A percentile compares a stretch with the other conserved stretches of the same genome.
These are phyloP conservation scores for Fraxinus dipetala DNA, from an alignment of 305 asterid genomes.

Conservation along the genomic window DNA sequence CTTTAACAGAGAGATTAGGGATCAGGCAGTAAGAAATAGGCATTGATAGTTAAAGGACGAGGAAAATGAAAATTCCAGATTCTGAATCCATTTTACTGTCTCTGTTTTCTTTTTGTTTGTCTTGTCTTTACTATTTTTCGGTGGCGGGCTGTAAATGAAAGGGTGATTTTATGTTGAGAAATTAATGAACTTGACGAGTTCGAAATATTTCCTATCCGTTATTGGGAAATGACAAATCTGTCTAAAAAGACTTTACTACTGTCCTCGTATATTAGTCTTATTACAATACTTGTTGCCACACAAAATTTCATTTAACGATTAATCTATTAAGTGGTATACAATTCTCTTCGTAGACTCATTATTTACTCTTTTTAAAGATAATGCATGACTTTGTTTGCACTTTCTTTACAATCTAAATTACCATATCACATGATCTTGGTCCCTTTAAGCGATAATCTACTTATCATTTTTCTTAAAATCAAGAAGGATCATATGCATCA, in stretches of 20 bases:
- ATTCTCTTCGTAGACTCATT: too few species aligned
- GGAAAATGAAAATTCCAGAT: neutral
- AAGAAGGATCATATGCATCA: too few species aligned
- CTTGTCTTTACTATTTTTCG: neutral
- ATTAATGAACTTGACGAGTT: neutral
- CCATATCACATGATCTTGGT: too few species aligned
- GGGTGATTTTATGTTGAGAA: neutral
- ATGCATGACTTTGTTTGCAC: neutral
- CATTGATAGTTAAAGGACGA: neutral
- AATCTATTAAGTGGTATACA: too few species aligned
- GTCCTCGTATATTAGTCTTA: neutral
- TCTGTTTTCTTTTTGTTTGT: neutral
- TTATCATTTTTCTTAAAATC: too few species aligned
- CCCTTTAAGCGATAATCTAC: neutral
- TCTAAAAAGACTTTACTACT: neutral
- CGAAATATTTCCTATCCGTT: neutral
- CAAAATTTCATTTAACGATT: neutral
- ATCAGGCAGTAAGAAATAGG: slow-evolving; percentile 34
- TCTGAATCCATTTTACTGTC: neutral
- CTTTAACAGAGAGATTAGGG: slow-evolving; percentile 56
- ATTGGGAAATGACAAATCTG: neutral
- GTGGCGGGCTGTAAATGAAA: neutral
- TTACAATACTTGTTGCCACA: too few species aligned
- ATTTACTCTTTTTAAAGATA: too few species aligned
- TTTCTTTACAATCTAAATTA: neutral